A percentile compares a stretch with the other conserved stretches of the same genome.
Evolutionary conservation across 2,329 filamentous ascomycete genomes (phyloP).

Genomic region (Arthroderma sp.): DNA sequence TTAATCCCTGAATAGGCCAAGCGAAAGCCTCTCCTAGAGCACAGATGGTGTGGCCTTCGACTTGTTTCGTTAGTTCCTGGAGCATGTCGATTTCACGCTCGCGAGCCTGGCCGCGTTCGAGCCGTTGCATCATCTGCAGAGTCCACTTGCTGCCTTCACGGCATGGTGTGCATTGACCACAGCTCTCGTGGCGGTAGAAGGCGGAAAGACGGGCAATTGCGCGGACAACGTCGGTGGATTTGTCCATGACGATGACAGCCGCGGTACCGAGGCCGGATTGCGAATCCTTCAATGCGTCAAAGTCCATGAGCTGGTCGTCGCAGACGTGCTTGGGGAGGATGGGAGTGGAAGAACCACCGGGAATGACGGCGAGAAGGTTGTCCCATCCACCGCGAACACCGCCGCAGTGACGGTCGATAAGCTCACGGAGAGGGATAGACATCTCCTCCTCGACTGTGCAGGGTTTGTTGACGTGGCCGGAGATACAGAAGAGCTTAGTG

Average conservation of each 20-base stretch:
- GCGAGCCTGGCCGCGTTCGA: constrained; percentile 79
- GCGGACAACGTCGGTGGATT: constrained; percentile 89
- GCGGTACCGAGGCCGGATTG: constrained; percentile 95
- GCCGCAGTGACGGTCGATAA: constrained; percentile 97
- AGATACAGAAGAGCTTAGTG: constrained; percentile 97
- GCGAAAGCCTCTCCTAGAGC: constrained; percentile 95
- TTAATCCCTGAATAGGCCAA: constrained; percentile 96
- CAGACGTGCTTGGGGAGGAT: constrained; percentile 83
- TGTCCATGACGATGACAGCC: constrained; percentile 98
- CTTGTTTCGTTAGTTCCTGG: constrained; percentile 97
- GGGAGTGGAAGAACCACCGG: constrained; percentile 90
- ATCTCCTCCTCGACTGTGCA: constrained; percentile 98
- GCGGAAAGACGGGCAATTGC: constrained; percentile 84
- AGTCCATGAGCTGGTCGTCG: constrained; percentile 97
- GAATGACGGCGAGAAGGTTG: constrained; percentile 88
- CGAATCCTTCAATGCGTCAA: constrained; percentile 93
- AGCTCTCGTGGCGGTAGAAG: constrained; percentile 98
- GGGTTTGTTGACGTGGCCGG: constrained; percentile 96
- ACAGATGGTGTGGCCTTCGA: constrained; percentile 98
- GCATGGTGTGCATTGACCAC: constrained; percentile 98
- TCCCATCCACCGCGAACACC: constrained; percentile 96
- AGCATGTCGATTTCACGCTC: constrained; percentile 97
- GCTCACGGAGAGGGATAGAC: constrained; percentile 88
- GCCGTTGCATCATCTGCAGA: constrained; percentile 95
- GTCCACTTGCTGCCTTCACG: constrained; percentile 99